Evolutionary conservation across 2,329 filamentous ascomycete genomes (phyloP), one percentile per base, ranked within the genome.

Genomic region (Penicillium sp.): DNA sequence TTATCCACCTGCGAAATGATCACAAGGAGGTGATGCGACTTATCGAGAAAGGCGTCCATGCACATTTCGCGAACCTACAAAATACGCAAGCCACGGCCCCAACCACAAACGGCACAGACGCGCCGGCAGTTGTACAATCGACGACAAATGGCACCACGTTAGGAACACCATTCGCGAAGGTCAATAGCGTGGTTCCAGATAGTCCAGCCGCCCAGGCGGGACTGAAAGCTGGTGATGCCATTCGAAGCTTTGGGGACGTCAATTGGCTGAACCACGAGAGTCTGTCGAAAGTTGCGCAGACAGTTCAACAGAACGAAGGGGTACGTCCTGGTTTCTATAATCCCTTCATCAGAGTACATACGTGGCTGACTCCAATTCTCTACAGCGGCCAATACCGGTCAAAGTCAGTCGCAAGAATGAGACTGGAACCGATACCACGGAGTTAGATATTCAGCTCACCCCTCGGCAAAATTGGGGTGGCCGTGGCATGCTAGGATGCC

Each of bases 1-100:
- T 99, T 59, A 93, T 97, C 59, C 79, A 85, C 59, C 78, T 97
- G 33, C 85, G 88, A 57, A 97, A 96, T 66, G 93, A 99, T 71
- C 92, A 95, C 75, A 96, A 95, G 67, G 83, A 84, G 33, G 74
- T 96, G 36, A 96, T 97, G 90, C 73, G 74, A 50, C 77, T 80
- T 50, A 86, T 97, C 59, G 93, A 97, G 70, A 85, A 85, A 63
- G 84, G 84, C 39, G 79, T 99, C n/a, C 89, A 97, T 66, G 84
- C 87, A 58, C 87, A 93, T 66, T 95, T 97, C 68, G 90, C 89
- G n/a, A 82, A 74, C 53, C 68, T 88, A 36, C 78, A 80, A 55
- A 77, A 82, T 53, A 72, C 75, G 22, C 73, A 78, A 45, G 70
- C 74, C 40, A 65, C 62, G 41, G 45, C 63, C n/a, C 56, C 65